Conservation (phyloP, 768 basidiomycete genomes). For the Roridomyces roridus region DNA sequence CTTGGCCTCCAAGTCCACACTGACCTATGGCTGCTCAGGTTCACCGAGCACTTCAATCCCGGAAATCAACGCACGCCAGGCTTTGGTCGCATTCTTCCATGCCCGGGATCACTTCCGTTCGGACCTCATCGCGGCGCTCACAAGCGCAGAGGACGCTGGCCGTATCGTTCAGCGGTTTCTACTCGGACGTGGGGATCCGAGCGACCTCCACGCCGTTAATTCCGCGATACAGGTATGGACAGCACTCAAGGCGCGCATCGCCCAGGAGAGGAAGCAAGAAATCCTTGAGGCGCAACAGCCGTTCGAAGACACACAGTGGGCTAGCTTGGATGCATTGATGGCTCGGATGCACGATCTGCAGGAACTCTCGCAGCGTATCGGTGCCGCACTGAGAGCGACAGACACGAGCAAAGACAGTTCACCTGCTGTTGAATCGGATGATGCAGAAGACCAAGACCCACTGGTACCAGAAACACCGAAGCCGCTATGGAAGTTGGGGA, state of each 20-base stretch:
- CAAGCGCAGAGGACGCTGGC: slow-evolving; percentile 68
- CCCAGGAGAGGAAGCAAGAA: slow-evolving; percentile 65
- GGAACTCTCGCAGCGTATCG: slow-evolving; percentile 62
- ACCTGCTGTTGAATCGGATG: slow-evolving; percentile 28
- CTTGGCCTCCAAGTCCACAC: slow-evolving; percentile 45
- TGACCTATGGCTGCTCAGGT: slow-evolving; percentile 48
- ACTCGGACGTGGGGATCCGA: slow-evolving; percentile 67
- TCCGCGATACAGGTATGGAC: slow-evolving; percentile 68
- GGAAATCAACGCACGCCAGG: slow-evolving; percentile 78
- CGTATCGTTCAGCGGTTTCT: slow-evolving; percentile 82
- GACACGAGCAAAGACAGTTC: slow-evolving; percentile 26
- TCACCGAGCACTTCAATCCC: slow-evolving; percentile 80
- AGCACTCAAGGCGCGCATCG: slow-evolving; percentile 54
- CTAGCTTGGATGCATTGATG: slow-evolving; percentile 58
- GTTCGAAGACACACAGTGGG: slow-evolving; percentile 54
- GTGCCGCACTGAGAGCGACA: slow-evolving; percentile 46
- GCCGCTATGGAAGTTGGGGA: slow-evolving; percentile 36
- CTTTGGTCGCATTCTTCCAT: slow-evolving; percentile 77
- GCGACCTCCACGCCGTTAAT: slow-evolving; percentile 70
- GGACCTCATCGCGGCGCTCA: slow-evolving; percentile 64
- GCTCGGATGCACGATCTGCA: slow-evolving; percentile 56
- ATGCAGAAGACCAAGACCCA: slow-evolving; percentile 26
- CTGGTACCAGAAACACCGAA: slow-evolving; percentile 7
- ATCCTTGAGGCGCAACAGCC: slow-evolving; percentile 32
- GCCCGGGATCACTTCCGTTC: slow-evolving; percentile 64